Evolutionary conservation across 2,329 filamentous ascomycete genomes (phyloP), one percentile per base, ranked within the genome.

Genomic region (Stagonosporopsis vannaccii): DNA sequence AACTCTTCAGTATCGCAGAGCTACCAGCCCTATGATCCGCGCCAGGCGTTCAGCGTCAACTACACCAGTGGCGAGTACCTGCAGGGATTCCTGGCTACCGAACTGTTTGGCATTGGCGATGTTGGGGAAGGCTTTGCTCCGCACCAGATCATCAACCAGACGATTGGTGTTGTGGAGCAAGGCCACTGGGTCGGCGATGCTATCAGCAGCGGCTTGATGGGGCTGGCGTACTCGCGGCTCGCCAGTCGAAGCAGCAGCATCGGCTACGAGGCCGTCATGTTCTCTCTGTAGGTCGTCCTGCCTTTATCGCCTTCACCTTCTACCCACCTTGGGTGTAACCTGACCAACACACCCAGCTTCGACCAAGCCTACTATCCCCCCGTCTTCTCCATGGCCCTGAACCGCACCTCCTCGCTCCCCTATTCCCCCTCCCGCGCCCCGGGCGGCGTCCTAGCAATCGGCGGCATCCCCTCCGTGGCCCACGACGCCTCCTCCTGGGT

Each of bases 361-460:
- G 52, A 56, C 35, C 52, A 56, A 56, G 41, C 26, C 13, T 56
- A 50, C 41, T 56, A 55, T 15, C 60, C 63, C 0, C 56, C 60
- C 5, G 41, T 72, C 44, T 72, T 71, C 59, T 62, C 56, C 41
- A 60, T 72, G 41, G 69, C 70, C 1, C 61, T 72, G 32, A 54
- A 35, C 36, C 60, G 69, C 19, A 62, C 66, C n/a, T 60, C 60
- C 0, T n/a, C 25, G 6, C 11, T 11, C 1, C 41, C 40, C 12
- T 1, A 1, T 8, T 20, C 41, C 9, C 61, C 65, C 7, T 37
- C 25, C 4, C 63, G 61, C 12, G 36, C 20, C 2, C 44, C 46
- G 12, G 69, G 70, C 41, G 70, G 71, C 44, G 42, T 67, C n/a
- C 60, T 74, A 5, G 71, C 71, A n/a, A 63, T 74, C 32, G 70